Evolutionary conservation across 2,329 filamentous ascomycete species (phyloP).

Genomic region (Aspergillus floridensis): DNA sequence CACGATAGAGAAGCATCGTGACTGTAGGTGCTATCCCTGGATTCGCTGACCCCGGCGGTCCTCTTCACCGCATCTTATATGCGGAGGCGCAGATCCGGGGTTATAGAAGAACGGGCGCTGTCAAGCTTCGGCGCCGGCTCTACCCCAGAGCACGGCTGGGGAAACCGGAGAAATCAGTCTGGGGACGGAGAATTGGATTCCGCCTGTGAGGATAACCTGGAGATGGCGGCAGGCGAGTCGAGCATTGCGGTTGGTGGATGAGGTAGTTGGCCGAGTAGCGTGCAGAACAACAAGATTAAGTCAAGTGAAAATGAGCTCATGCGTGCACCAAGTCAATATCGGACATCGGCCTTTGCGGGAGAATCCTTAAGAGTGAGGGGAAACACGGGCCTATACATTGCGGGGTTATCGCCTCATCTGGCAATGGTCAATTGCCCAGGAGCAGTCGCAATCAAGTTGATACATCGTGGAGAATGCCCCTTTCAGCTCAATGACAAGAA

Average conservation of each 20-base stretch:
- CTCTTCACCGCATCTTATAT: not conserved
- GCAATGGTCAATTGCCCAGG: not conserved
- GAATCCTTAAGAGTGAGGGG: not conserved
- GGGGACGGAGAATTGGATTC: constrained; percentile 21
- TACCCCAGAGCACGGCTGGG: constrained; percentile 1
- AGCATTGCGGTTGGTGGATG: not conserved
- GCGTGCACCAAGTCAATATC: not conserved
- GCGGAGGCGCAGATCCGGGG: not conserved
- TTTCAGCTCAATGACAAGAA: not conserved
- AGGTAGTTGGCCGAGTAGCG: not conserved
- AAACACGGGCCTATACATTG: not conserved
- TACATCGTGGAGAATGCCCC: not conserved
- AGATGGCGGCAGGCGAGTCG: not conserved
- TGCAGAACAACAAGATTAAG: not conserved
- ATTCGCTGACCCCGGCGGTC: not conserved
- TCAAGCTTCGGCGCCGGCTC: constrained; percentile 4
- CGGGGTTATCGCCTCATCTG: not conserved
- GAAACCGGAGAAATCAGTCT: constrained; percentile 21
- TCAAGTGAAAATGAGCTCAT: not conserved
- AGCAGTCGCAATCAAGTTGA: not conserved
- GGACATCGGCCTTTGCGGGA: not conserved
- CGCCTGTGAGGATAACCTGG: constrained; percentile 14
- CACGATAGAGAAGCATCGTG: not conserved
- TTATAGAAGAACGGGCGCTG: not conserved
- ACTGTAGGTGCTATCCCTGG: not conserved